A percentile compares a stretch with the other conserved stretches of the same genome.
Conservation (phyloP, 371 early-diverging fungal species). For the Apophysomyces trapeziformis region DNA sequence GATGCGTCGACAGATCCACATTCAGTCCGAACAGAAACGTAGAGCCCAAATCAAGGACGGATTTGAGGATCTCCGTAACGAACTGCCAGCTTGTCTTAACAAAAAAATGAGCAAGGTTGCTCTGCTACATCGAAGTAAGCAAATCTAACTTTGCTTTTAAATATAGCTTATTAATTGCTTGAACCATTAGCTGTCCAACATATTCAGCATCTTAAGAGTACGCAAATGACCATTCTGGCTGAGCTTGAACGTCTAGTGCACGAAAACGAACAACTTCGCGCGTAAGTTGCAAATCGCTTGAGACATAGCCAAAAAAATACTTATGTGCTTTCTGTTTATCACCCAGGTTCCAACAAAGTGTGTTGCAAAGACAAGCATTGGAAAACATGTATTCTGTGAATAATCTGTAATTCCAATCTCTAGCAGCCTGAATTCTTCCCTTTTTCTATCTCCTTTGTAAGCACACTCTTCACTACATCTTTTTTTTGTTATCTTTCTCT, state of each 20-base stretch:
- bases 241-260: slow-evolving; percentile 35
- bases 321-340: neutral
- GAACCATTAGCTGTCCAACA: slow-evolving; percentile 30
- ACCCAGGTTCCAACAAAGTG: slow-evolving; percentile 48
- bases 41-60: slow-evolving; percentile 55
- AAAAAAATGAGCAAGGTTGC: slow-evolving; percentile 52
- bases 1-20: slow-evolving; percentile 50
- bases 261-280: slow-evolving; percentile 40
- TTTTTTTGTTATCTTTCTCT: slow-evolving; percentile 2
- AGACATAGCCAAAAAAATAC: neutral
- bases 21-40: slow-evolving; percentile 53
- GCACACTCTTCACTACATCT: slow-evolving; percentile 3
- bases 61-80: slow-evolving; percentile 45
- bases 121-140: slow-evolving; percentile 41
- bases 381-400: slow-evolving; percentile 53
- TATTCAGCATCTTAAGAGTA: slow-evolving; percentile 38
- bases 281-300: slow-evolving; percentile 18
- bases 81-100: slow-evolving; percentile 42
- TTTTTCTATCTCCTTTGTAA: slow-evolving; percentile 4
- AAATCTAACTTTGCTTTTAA: slow-evolving; percentile 8
- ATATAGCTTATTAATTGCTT: neutral
- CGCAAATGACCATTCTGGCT: slow-evolving; percentile 33
- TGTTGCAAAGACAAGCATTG: slow-evolving; percentile 55
- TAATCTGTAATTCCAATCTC: slow-evolving; percentile 24
- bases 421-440: neutral